Conservation (phyloP, 108 stramenopile genomes). For the Pelagomonas calceolata region DNA sequence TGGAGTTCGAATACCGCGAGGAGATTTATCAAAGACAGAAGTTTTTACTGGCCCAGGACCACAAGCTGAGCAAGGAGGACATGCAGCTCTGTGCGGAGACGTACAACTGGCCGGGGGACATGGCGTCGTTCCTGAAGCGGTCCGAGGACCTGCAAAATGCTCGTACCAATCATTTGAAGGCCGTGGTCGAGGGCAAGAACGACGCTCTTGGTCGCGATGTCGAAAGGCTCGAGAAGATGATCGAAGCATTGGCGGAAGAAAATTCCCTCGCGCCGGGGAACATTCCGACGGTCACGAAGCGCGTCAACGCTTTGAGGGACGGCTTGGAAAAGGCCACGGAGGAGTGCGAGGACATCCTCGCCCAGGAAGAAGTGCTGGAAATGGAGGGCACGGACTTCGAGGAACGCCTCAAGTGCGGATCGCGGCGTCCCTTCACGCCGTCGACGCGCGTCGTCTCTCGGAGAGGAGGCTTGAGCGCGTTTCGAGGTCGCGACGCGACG, state of each 20-base stretch:
- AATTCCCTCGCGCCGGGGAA: slow-evolving; percentile 29
- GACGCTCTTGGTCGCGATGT: slow-evolving; percentile 35
- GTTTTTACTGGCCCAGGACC: slow-evolving; percentile 34
- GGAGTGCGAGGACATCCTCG: slow-evolving; percentile 31
- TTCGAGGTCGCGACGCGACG: too few species aligned
- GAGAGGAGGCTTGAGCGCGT: too few species aligned
- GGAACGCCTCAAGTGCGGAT: slow-evolving; percentile 20
- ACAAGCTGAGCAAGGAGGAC: slow-evolving; percentile 30
- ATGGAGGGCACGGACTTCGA: slow-evolving; percentile 27
- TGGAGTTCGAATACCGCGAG: slow-evolving; percentile 31
- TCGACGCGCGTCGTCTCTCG: too few species aligned
- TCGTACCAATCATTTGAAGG: slow-evolving; percentile 11
- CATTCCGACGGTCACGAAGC: slow-evolving; percentile 24
- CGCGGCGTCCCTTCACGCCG: slow-evolving; percentile 9
- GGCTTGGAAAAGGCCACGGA: slow-evolving; percentile 20
- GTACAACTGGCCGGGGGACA: slow-evolving; percentile 37
- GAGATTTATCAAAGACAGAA: slow-evolving; percentile 24
- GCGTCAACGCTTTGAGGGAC: slow-evolving; percentile 24
- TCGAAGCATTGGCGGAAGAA: slow-evolving; percentile 34
- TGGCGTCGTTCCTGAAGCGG: slow-evolving; percentile 22
- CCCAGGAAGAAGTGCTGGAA: slow-evolving; percentile 41
- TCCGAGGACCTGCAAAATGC: slow-evolving; percentile 7
- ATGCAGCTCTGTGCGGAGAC: slow-evolving; percentile 32
- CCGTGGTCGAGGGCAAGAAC: slow-evolving; percentile 44
- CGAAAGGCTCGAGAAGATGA: slow-evolving; percentile 13